phyloP scores from a whole-genome alignment of 1,284 basidiomycete genomes.

The Wallemia ichthyophaga region DNA sequence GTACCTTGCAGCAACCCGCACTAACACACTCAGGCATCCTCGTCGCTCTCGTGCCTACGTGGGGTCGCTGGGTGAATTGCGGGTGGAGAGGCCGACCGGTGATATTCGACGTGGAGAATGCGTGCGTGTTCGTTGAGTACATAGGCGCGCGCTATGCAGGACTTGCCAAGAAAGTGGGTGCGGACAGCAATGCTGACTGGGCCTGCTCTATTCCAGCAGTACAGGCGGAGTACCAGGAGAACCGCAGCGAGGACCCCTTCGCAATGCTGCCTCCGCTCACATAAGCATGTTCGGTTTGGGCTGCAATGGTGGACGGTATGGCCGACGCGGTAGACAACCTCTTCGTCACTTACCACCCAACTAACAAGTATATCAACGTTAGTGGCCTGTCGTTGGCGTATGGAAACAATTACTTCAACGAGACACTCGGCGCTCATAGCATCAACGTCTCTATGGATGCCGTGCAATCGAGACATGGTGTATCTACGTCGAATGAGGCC shows the following conservation, averaged over 20 bases:
- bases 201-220: not conserved
- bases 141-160: conserved; percentile 8
- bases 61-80: conserved; percentile 8
- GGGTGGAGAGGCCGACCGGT: conserved; percentile 6
- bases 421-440: conserved; percentile 5
- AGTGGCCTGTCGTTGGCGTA: conserved; percentile 2
- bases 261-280: not conserved
- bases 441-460: conserved; percentile 6
- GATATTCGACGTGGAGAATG: conserved; percentile 6
- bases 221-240: not conserved
- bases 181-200: conserved; percentile 8
- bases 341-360: conserved; percentile 7
- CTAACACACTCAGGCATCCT: conserved; percentile 4
- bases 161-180: conserved; percentile 7
- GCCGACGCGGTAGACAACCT: conserved; percentile 1
- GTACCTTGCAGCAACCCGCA: too few species aligned
- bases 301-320: not conserved
- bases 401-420: conserved; percentile 2
- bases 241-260: not conserved
- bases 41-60: conserved; percentile 6
- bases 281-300: not conserved
- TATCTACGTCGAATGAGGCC: not conserved
- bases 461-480: conserved; percentile 6
- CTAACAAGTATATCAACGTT: conserved; percentile 4
- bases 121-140: conserved; percentile 5